Evolutionary conservation across 306 rosid genomes (phyloP).

Genomic region (Leucaena leucocephala): DNA sequence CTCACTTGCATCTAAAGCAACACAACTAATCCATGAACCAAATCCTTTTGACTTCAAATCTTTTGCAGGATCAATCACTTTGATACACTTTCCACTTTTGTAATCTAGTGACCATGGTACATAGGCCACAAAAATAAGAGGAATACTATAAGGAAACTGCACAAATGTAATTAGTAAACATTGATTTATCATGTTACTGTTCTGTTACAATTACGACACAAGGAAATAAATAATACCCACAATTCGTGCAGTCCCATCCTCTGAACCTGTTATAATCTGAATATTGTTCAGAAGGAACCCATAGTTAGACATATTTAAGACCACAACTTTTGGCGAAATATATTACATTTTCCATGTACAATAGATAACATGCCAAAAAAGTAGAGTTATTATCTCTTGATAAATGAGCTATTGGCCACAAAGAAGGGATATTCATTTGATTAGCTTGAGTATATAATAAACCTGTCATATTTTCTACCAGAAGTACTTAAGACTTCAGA

Average conservation of each 20-base stretch:
- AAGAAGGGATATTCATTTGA: slow-evolving; percentile 15
- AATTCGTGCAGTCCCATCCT: slow-evolving; percentile 85
- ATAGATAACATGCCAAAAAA: neutral
- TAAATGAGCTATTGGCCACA: slow-evolving; percentile 22
- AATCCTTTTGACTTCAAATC: slow-evolving; percentile 60
- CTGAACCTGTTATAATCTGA: slow-evolving; percentile 95
- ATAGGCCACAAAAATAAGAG: slow-evolving; percentile 36
- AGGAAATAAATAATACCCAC: slow-evolving; percentile 69
- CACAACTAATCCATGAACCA: slow-evolving; percentile 66
- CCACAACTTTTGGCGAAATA: slow-evolving; percentile 2
- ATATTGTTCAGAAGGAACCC: slow-evolving; percentile 34
- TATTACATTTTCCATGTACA: neutral
- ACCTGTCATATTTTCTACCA: neutral
- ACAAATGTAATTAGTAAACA: slow-evolving; percentile 18
- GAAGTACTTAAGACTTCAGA: slow-evolving; percentile 21
- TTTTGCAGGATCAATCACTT: slow-evolving; percentile 67
- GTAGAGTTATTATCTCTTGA: neutral
- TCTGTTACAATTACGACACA: slow-evolving; percentile 19
- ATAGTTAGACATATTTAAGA: slow-evolving; percentile 36
- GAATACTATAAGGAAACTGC: slow-evolving; percentile 17
- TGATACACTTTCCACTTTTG: slow-evolving; percentile 79
- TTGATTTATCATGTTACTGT: slow-evolving; percentile 3
- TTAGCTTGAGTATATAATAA: no score
- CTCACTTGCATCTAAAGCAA: slow-evolving; percentile 86
- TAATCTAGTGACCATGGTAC: slow-evolving; percentile 62